Evolutionary conservation across 176 grass and related monocot species (phyloP).

Genomic region (Eleusine indica): DNA sequence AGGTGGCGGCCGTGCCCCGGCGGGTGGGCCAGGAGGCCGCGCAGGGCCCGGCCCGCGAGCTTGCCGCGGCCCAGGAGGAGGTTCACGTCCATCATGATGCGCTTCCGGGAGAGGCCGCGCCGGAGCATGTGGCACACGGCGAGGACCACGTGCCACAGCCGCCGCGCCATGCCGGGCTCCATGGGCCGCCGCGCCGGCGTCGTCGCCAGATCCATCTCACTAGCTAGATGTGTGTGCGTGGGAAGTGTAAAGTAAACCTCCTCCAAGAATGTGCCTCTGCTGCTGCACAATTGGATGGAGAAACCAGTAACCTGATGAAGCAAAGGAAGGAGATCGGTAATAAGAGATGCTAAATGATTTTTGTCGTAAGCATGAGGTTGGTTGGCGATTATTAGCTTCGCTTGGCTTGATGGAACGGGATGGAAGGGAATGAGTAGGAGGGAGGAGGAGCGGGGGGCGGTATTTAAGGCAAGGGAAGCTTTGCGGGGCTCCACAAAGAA

Average conservation of each 20-base stretch:
- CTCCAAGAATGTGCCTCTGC: neutral
- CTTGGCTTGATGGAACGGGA: neutral
- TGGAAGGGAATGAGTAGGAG: constrained; percentile 35
- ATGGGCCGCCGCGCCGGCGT: constrained; percentile 55
- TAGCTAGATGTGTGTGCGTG: too few relatives aligned
- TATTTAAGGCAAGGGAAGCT: constrained; percentile 46
- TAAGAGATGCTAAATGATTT: neutral
- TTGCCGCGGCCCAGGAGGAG: constrained; percentile 78
- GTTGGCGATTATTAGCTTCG: constrained; percentile 10
- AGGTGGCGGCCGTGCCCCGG: neutral
- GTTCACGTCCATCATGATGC: constrained; percentile 76
- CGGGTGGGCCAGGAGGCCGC: constrained; percentile 50
- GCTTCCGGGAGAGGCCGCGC: constrained; percentile 70
- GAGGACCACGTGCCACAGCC: constrained; percentile 76
- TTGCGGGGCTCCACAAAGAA: constrained; percentile 1
- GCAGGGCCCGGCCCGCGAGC: constrained; percentile 61
- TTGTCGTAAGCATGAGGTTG: neutral
- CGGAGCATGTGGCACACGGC: constrained; percentile 83
- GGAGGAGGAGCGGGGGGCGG: constrained; percentile 11
- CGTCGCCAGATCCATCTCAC: constrained; percentile 35
- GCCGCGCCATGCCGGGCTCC: constrained; percentile 66
- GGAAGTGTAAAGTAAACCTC: neutral
- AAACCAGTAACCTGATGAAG: neutral
- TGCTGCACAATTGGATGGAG: neutral
- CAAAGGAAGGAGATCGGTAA: neutral